Percentiles rank a stretch among this genome's conserved stretches.
Conservation (phyloP, 108 stramenopile species). For the Stephanodiscus minutulus region DNA sequence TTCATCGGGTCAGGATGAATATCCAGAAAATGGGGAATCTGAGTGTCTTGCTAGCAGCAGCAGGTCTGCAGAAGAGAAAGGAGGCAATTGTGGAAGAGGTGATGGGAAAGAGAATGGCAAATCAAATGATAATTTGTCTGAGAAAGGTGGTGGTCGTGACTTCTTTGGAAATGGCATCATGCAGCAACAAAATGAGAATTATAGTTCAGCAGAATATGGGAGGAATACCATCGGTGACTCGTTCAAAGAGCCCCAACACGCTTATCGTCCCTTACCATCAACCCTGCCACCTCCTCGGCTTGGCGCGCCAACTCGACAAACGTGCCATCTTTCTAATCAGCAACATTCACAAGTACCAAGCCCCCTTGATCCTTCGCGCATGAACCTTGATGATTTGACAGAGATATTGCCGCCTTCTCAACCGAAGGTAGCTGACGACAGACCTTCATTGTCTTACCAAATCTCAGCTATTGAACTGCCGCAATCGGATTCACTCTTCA, state of each 20-base stretch:
- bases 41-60: slow-evolving; percentile 1
- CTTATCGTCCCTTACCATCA: not conserved
- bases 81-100: not conserved
- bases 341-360: not conserved
- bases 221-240: not conserved
- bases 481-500: slow-evolving; percentile 45
- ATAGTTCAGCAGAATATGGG: not conserved
- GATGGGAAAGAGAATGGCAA: slow-evolving; percentile 25
- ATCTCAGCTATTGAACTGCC: slow-evolving; percentile 18
- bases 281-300: slow-evolving; percentile 10
- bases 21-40: slow-evolving; percentile 5
- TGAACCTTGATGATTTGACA: slow-evolving; percentile 19
- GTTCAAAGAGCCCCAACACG: slow-evolving; percentile 3
- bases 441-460: slow-evolving; percentile 14
- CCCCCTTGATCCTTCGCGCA: slow-evolving; percentile 10
- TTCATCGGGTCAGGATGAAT: slow-evolving; percentile 3
- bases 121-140: slow-evolving; percentile 6
- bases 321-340: not conserved
- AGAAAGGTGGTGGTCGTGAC: slow-evolving; percentile 1
- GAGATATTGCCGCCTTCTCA: slow-evolving; percentile 9
- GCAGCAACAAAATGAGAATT: slow-evolving; percentile 5
- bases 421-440: slow-evolving; percentile 8
- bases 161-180: not conserved
- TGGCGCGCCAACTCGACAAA: not conserved
- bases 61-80: slow-evolving; percentile 7